Conservation (phyloP, 495 filamentous ascomycete species). For the Hypoxylon fuscum region DNA sequence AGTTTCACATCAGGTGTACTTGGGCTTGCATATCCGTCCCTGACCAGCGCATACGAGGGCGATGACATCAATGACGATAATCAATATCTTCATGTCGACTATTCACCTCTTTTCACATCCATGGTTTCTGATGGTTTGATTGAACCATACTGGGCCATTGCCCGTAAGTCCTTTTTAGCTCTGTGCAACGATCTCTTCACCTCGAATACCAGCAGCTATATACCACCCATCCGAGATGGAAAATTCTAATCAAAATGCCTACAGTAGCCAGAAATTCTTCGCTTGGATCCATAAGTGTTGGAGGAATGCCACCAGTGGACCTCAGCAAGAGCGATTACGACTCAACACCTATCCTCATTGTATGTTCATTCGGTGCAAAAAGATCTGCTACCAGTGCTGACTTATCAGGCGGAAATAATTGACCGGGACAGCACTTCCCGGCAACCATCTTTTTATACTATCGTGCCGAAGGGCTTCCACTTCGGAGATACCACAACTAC, state of each 20-base stretch:
- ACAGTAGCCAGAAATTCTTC: conserved; percentile 49
- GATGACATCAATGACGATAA: conserved; percentile 39
- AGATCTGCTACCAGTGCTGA: neutral
- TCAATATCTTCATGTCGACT: conserved; percentile 48
- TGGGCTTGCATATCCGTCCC: conserved; percentile 67
- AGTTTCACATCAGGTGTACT: conserved; percentile 64
- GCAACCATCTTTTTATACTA: conserved; percentile 53
- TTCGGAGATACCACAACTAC: conserved; percentile 44
- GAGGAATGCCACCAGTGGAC: conserved; percentile 53
- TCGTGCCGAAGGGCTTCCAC: conserved; percentile 51
- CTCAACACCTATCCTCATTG: conserved; percentile 52
- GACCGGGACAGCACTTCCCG: conserved; percentile 35
- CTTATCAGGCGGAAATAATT: conserved; percentile 38
- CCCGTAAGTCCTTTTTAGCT: conserved; percentile 29
- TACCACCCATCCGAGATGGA: no score
- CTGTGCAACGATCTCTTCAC: no score
- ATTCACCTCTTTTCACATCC: conserved; percentile 66
- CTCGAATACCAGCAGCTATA: no score
- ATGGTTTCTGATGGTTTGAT: conserved; percentile 64
- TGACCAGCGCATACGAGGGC: conserved; percentile 38
- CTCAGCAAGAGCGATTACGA: conserved; percentile 43
- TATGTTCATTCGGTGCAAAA: conserved; percentile 26
- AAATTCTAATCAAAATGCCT: neutral
- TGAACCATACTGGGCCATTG: conserved; percentile 65
- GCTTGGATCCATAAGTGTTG: conserved; percentile 60